Base-by-base conservation (phyloP, 106 monocot genomes). In the Allium cepa region DNA sequence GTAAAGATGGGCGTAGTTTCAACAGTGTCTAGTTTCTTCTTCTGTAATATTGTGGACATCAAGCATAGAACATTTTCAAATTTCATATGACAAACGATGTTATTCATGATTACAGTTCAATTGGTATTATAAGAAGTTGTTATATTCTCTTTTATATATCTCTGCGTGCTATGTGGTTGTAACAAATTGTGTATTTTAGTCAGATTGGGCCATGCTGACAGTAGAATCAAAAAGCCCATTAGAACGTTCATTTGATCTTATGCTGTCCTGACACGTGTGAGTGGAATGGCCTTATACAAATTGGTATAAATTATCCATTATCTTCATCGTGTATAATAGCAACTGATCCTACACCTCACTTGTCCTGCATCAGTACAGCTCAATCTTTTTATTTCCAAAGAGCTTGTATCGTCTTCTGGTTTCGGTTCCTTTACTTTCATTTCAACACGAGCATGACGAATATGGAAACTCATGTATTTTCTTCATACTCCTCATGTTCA, bases 201-300 rank as follows among this genome's bases (percentile, higher is more conserved):
- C 1, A 5, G 36, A 36, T 36, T 36, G 36, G 36, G 36, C 36
- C 36, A 36, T 36, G 3, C 5, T 36, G 36, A 36, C 3, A 4
- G 36, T 36, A 36, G 36, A 36, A 4, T 36, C 36, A 36, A 5
- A 36, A 3, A 36, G 36, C 36, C 36, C 36, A 36, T 36, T 36
- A 36, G 36, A 5, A 36, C 0, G 22, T 36, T 36, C 4, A 36
- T 36, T 36, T 36, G 36, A 62, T 36, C 46, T 63, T 15, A 63
- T 8, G 47, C 27, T 26, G 60, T 60, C n/a, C 10, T 26, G 3
- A 16, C 79, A 79, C 69, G 79, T 63, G 79, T 79, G 22, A 55
- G 11, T 15, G 9, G 36, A 0, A 10, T 53, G 46, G 72, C 78
- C 78, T 72, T 72, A 70, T 46, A 69, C 36, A 27, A 3, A 27